Evolutionary conservation across 2,329 filamentous ascomycete genomes (phyloP), one percentile per base, ranked within the genome.

Genomic region (Neofusicoccum kwambonambiense): DNA sequence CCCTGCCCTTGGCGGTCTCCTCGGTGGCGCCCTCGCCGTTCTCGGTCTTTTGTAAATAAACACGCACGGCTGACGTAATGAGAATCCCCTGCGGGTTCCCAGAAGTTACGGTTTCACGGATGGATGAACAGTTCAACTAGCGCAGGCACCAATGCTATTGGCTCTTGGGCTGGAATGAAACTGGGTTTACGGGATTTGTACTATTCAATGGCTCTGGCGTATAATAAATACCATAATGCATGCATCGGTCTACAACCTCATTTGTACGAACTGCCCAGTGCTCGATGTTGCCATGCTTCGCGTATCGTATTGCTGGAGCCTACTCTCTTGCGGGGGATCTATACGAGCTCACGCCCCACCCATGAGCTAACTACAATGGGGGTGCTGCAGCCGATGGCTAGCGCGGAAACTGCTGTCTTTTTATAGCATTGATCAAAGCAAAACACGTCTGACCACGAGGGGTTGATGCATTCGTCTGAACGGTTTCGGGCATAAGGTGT

Each of bases 11-110:
- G 64, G 64, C 6, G 49, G 56, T 41, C 31, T 61, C 41, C 37
- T 65, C 39, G 64, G 64, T 41, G 64, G 45, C 22, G 64, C 42
- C 50, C 15, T 65, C 47, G 56, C 57, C 11, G 56, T 61, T 13
- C 31, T 41, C 49, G 64, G 64, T 54, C 64, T 65, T 39, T 41
- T 65, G 64, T 65, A 65, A 65, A 65, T 61, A 49, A 13, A 19
- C 11, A 49, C 27, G 58, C 22, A 31, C 41, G 50, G 39, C 17
- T 57, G 62, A 64, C 31, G 57, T 49, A 17, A 50, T 31, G 45
- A 8, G 11, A 15, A 17, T 19, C 19, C 37, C 34, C 11, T 45
- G 19, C 6, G 52, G 52, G 19, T 44, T 37, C 27, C 15, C 35
- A 4, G 22, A 58, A 39, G 34, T 62, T 62, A 62, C 35, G 58